phyloP scores from a whole-genome alignment of 2,329 filamentous ascomycete genomes.

The Alternaria sp. region DNA sequence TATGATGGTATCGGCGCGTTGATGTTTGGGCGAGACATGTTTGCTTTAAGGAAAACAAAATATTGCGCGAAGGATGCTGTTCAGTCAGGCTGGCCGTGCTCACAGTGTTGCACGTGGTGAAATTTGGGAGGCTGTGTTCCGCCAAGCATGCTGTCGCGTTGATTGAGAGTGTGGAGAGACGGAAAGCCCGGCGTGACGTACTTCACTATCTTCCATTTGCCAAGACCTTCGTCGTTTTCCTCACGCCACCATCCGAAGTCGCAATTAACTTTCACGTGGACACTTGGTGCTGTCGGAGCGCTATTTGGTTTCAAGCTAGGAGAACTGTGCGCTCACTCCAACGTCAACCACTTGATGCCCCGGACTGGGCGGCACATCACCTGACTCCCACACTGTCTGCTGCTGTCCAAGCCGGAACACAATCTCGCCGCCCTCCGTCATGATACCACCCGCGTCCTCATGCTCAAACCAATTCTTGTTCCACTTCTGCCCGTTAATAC shows the following conservation, averaged over 20 bases:
- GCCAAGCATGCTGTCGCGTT: constrained; percentile 16
- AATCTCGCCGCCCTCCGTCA: constrained; percentile 49
- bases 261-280: background rate
- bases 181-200: constrained; percentile 13
- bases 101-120: background rate
- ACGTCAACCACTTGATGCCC: constrained; percentile 44
- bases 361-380: constrained; percentile 45
- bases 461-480: constrained; percentile 65
- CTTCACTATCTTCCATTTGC: constrained; percentile 1
- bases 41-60: background rate
- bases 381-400: constrained; percentile 44
- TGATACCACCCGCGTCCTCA: constrained; percentile 53
- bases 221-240: background rate
- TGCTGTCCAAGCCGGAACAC: constrained; percentile 42
- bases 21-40: constrained; percentile 12
- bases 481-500: constrained; percentile 63
- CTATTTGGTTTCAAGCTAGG: background rate
- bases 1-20: constrained; percentile 32
- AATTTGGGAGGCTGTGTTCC: constrained; percentile 1
- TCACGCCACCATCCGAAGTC: background rate
- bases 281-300: background rate
- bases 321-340: constrained; percentile 4
- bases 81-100: constrained; percentile 4
- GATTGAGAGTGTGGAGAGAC: constrained; percentile 6
- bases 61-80: background rate